Percentiles rank a stretch among this genome's conserved stretches.
Evolutionary conservation across 1,284 basidiomycete species (phyloP).

Genomic region (Tilletia setariae): DNA sequence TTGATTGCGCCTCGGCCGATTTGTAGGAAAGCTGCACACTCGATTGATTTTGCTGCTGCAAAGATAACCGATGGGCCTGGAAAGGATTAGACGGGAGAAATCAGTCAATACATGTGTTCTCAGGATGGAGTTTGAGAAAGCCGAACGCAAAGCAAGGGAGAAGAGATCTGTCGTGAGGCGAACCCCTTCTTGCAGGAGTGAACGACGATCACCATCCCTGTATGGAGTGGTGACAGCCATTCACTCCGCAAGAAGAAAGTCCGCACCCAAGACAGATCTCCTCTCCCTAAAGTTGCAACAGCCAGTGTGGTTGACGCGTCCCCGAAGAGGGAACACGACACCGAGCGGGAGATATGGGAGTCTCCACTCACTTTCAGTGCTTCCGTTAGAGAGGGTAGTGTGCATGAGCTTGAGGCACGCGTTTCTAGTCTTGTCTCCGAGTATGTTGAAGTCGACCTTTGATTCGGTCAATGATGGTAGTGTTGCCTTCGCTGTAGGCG

Average conservation of each 20-base stretch:
- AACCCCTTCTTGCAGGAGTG: neutral
- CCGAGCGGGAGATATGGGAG: too few relatives aligned
- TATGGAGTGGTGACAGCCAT: neutral
- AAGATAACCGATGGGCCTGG: slow-evolving; percentile 55
- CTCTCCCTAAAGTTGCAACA: slow-evolving; percentile 2
- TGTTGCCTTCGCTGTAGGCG: slow-evolving; percentile 19
- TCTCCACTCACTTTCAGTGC: slow-evolving; percentile 17
- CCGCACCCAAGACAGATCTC: slow-evolving; percentile 5
- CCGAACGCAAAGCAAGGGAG: slow-evolving; percentile 3
- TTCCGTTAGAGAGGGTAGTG: slow-evolving; percentile 67
- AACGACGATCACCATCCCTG: too few relatives aligned
- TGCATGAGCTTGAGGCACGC: slow-evolving; percentile 88
- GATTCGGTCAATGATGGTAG: slow-evolving; percentile 6
- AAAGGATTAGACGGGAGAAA: neutral
- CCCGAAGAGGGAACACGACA: neutral
- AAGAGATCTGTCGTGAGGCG: slow-evolving; percentile 4
- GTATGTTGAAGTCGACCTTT: slow-evolving; percentile 46
- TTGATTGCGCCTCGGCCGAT: slow-evolving; percentile 39
- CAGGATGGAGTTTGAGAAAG: neutral
- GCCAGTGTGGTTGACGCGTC: neutral
- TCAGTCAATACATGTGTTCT: neutral
- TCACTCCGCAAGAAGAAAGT: neutral
- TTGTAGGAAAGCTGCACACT: slow-evolving; percentile 53
- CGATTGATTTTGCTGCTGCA: slow-evolving; percentile 57
- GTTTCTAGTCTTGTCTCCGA: slow-evolving; percentile 68